A percentile compares a stretch with the other conserved stretches of the same genome.
These are phyloP conservation scores for Chrysanthemum lavandulifolium DNA, from an alignment of 129 eudicot genomes.

Conservation along the genomic window DNA sequence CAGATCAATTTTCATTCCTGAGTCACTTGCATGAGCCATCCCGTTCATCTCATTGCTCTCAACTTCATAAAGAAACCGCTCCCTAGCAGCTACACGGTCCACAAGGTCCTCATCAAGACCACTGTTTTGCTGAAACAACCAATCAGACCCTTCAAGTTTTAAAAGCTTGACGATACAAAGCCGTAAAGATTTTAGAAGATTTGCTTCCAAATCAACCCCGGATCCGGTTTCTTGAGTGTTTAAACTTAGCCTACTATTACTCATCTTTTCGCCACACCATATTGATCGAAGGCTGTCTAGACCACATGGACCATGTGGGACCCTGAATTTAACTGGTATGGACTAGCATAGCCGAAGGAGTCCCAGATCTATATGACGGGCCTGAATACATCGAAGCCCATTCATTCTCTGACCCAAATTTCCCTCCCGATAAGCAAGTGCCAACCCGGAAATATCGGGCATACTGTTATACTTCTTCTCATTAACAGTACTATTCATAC, in stretches of 20 bases:
- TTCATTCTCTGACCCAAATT: slow-evolving; percentile 37
- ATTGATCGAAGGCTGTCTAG: slow-evolving; percentile 75
- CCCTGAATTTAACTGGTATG: slow-evolving; percentile 46
- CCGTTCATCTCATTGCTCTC: slow-evolving; percentile 63
- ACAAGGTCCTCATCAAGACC: slow-evolving; percentile 77
- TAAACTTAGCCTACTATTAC: slow-evolving; percentile 21
- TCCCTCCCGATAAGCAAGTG: slow-evolving; percentile 58
- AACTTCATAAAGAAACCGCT: slow-evolving; percentile 72
- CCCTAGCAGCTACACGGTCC: slow-evolving; percentile 83
- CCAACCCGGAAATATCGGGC: slow-evolving; percentile 84
- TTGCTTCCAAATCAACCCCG: slow-evolving; percentile 62
- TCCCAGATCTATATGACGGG: slow-evolving; percentile 45
- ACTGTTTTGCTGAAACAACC: slow-evolving; percentile 83
- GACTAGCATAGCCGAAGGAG: slow-evolving; percentile 46
- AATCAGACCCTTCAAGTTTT: slow-evolving; percentile 88
- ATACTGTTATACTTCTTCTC: slow-evolving; percentile 80
- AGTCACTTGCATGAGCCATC: slow-evolving; percentile 36
- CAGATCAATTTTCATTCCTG: slow-evolving; percentile 42
- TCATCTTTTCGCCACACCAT: slow-evolving; percentile 71
- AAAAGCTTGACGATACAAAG: slow-evolving; percentile 66
- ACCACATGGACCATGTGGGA: slow-evolving; percentile 70
- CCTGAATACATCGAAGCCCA: slow-evolving; percentile 43
- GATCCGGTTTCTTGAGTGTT: slow-evolving; percentile 51
- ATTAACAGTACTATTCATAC: slow-evolving; percentile 24
- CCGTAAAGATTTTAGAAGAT: slow-evolving; percentile 65